Evolutionary conservation across 2,329 filamentous ascomycete genomes (phyloP), one percentile per base, ranked within the genome.

Genomic region (Hypoxylon sp.): DNA sequence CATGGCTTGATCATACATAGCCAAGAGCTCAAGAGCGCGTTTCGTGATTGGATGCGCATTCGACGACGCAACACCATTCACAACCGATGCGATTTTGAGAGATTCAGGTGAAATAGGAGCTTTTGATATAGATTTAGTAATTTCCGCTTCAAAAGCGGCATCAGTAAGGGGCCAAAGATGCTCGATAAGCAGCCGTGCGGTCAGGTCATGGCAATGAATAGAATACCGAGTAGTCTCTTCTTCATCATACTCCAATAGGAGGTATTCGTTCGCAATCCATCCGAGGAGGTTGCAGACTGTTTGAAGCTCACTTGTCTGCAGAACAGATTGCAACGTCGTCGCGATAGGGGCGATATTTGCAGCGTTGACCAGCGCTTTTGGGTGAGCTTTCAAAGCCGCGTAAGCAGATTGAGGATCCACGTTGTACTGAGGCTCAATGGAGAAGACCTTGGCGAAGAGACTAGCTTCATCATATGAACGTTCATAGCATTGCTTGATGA

Each of bases 1-100:
- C 86, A 89, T 88, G 39, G 85, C 84, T 67, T 86, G 85, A 68
- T 90, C 88, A 71, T 90, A 90, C 84, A 88, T 83, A 61, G 83
- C 79, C 7, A 90, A 76, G 19, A 90, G 78, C 67, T 87, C 85
- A 8, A 89, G 78, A 0, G 88, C 87, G 29, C 81, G 82, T 71
- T 85, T 88, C 5, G 88, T 85, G 1, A 86, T 80, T 0, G 87
- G 85, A 68, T 87, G 85, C 0, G 87, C 85, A 68, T 87, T 88
- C 1, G 87, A 87, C 1, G 85, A 84, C 0, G 84, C 80, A 0
- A 83, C 78, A 9, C 82, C 84, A 23, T 82, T 81, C 1, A 82
- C 77, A 1, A 83, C 82, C 0, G 84, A 82, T 0, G 78, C 77
- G n/a, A 87, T 84, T 63, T 84, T 84, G 1, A 88, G 77, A 0